Percentiles rank a stretch among this genome's conserved stretches.
These are phyloP conservation scores for Sphaerulina populicola DNA, from an alignment of 2,329 filamentous ascomycete species.

Conservation along the genomic window DNA sequence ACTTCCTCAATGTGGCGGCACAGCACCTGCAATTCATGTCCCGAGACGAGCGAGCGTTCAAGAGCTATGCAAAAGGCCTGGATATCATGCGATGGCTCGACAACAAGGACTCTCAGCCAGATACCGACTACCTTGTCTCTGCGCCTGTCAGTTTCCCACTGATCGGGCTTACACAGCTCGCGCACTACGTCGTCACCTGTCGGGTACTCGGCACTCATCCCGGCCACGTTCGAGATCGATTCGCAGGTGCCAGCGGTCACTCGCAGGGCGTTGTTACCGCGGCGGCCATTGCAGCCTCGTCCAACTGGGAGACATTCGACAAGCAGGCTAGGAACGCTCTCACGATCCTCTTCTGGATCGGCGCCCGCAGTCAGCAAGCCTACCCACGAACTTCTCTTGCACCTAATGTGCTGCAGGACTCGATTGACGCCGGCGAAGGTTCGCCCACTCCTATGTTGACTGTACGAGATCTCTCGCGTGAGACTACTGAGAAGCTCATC, in stretches of 20 bases:
- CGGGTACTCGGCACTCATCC: slow-evolving; percentile 83
- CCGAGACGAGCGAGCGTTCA: slow-evolving; percentile 75
- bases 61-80: slow-evolving; percentile 94
- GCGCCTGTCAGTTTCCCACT: slow-evolving; percentile 92
- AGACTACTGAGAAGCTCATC: slow-evolving; percentile 91
- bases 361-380: slow-evolving; percentile 90
- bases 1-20: slow-evolving; percentile 71
- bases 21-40: slow-evolving; percentile 80
- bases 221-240: slow-evolving; percentile 73
- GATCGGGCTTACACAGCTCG: slow-evolving; percentile 91
- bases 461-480: slow-evolving; percentile 81
- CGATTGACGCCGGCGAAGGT: slow-evolving; percentile 89
- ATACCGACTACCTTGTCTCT: slow-evolving; percentile 87
- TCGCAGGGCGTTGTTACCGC: slow-evolving; percentile 94
- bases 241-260: slow-evolving; percentile 86
- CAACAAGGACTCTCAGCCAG: slow-evolving; percentile 78
- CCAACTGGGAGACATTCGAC: slow-evolving; percentile 87
- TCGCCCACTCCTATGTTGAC: slow-evolving; percentile 94
- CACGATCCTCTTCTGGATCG: slow-evolving; percentile 97
- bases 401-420: slow-evolving; percentile 84
- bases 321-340: slow-evolving; percentile 71
- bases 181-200: slow-evolving; percentile 91
- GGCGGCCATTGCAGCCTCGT: slow-evolving; percentile 79
- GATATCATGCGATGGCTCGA: slow-evolving; percentile 92
- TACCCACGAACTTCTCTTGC: slow-evolving; percentile 92